Evolutionary conservation across 805 yeast genomes (phyloP).

Genomic region (Yarrowia sp.): DNA sequence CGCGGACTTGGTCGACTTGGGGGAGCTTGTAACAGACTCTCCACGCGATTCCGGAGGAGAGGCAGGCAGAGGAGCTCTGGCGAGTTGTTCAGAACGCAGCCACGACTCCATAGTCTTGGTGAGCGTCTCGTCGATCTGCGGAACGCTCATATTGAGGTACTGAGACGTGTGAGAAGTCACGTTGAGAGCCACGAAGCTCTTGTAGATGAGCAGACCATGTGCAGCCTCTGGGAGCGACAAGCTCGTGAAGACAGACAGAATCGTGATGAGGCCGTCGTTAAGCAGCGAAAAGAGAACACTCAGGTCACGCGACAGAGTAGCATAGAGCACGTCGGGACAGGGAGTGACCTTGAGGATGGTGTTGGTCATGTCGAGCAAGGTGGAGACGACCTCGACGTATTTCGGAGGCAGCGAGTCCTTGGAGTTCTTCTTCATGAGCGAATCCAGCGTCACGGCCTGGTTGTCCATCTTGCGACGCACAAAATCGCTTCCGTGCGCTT

Average conservation of each 20-base stretch:
- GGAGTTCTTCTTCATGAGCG: not conserved
- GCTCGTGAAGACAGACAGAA: not conserved
- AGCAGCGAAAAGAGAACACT: not conserved
- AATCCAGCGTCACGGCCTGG: not conserved
- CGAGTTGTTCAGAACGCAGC: not conserved
- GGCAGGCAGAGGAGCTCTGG: not conserved
- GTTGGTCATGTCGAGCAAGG: not conserved
- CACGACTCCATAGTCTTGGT: not conserved
- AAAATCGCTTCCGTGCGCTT: not conserved
- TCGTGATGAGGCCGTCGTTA: not conserved
- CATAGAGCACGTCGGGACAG: not conserved
- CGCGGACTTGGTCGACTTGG: not conserved
- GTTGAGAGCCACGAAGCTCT: not conserved
- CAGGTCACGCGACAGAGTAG: not conserved
- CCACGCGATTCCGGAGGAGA: not conserved
- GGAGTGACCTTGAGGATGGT: not conserved
- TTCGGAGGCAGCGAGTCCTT: not conserved
- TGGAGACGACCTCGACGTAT: not conserved
- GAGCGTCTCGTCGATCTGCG: constrained; percentile 1
- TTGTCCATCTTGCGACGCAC: not conserved
- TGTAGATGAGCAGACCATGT: not conserved
- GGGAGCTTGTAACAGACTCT: not conserved
- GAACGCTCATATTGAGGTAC: constrained; percentile 2
- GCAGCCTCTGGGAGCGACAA: not conserved
- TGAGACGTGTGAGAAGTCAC: not conserved